A percentile compares a stretch with the other conserved stretches of the same genome.
Evolutionary conservation across 441 rosid genomes (phyloP).

Genomic region (Corymbia calophylla): DNA sequence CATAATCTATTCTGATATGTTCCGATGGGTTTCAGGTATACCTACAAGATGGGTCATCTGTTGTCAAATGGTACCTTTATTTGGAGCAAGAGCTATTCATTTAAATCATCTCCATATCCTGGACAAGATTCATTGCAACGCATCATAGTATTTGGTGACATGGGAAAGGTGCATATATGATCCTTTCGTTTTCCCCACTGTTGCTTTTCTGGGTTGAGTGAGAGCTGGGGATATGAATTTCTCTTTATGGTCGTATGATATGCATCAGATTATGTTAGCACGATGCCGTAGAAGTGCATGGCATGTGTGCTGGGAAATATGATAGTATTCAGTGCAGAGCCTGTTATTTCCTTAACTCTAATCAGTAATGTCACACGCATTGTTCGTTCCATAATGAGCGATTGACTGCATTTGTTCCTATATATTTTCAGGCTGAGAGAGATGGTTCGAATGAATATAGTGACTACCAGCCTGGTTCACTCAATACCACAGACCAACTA

Average conservation of each 20-base stretch:
- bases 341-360: background rate
- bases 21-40: conserved; percentile 36
- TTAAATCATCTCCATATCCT: conserved; percentile 73
- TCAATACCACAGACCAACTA: conserved; percentile 82
- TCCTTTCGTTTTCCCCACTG: background rate
- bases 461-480: conserved; percentile 86
- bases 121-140: conserved; percentile 87
- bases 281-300: background rate
- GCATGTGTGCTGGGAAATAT: background rate
- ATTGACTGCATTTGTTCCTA: background rate
- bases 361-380: background rate
- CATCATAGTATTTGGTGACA: conserved; percentile 76
- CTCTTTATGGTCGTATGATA: background rate
- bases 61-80: conserved; percentile 36
- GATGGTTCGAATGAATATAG: conserved; percentile 92
- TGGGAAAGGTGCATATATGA: conserved; percentile 69
- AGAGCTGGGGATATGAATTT: background rate
- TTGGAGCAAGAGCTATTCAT: conserved; percentile 69
- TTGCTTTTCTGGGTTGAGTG: background rate
- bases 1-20: background rate
- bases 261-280: background rate
- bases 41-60: conserved; percentile 70
- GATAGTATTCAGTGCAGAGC: background rate
- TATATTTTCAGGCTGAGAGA: conserved; percentile 63
- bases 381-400: background rate